Conservation (phyloP, 2,329 filamentous ascomycete genomes). For the Fusarium sp. region DNA sequence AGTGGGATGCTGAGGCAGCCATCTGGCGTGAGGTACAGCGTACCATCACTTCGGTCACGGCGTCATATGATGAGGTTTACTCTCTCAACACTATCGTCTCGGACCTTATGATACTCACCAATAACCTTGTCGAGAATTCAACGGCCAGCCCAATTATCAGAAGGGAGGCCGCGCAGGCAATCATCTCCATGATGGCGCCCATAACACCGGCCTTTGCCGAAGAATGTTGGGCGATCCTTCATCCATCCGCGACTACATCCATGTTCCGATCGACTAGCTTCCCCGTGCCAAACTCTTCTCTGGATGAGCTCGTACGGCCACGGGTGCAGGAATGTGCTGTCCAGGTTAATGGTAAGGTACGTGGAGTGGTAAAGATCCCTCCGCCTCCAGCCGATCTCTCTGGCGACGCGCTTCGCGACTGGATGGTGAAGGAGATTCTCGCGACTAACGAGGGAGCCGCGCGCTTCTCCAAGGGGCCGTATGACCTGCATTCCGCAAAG, state of each 20-base stretch:
- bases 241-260: conserved; percentile 47
- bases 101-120: conserved; percentile 84
- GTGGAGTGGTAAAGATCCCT: conserved; percentile 73
- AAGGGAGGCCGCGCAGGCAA: conserved; percentile 60
- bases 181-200: conserved; percentile 80
- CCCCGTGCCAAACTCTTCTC: conserved; percentile 64
- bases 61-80: conserved; percentile 76
- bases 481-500: conserved; percentile 63
- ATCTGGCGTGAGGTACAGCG: conserved; percentile 75
- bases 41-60: conserved; percentile 73
- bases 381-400: conserved; percentile 56
- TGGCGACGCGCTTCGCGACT: conserved; percentile 62
- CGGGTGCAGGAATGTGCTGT: conserved; percentile 70
- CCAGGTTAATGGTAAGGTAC: conserved; percentile 83
- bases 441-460: conserved; percentile 68
- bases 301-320: conserved; percentile 60
- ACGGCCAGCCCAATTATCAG: conserved; percentile 55
- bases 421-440: conserved; percentile 71
- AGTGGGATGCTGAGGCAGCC: conserved; percentile 58
- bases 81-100: conserved; percentile 86
- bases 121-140: conserved; percentile 65
- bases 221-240: conserved; percentile 78
- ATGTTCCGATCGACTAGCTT: conserved; percentile 65
- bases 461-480: conserved; percentile 61
- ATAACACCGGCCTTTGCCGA: conserved; percentile 84